A percentile compares a stretch with the other conserved stretches of the same genome.
phyloP scores from a whole-genome alignment of 2,329 filamentous ascomycete species.

The Xylariaceae sp. region DNA sequence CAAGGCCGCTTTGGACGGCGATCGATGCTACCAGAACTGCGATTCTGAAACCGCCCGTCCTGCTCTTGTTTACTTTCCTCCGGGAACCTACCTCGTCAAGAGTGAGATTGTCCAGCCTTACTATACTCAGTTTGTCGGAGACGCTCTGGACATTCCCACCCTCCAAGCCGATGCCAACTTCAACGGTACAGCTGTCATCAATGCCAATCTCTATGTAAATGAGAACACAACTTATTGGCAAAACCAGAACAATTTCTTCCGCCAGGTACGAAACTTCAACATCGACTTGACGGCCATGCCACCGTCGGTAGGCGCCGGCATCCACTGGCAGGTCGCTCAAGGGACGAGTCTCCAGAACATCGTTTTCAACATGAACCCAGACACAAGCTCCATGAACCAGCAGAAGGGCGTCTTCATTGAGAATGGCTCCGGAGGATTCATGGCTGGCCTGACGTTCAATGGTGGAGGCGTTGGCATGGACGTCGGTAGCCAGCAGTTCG shows the following conservation, averaged over 20 bases:
- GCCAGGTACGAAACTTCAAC: constrained; percentile 76
- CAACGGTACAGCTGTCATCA: constrained; percentile 80
- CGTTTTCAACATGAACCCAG: constrained; percentile 71
- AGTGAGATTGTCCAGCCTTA: constrained; percentile 79
- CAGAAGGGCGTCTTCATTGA: constrained; percentile 82
- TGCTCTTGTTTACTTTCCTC: constrained; percentile 86
- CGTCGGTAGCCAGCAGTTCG: constrained; percentile 84
- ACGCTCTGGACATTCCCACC: constrained; percentile 66
- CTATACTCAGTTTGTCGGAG: constrained; percentile 89
- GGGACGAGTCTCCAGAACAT: constrained; percentile 79
- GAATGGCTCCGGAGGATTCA: constrained; percentile 79
- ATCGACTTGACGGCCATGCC: constrained; percentile 70
- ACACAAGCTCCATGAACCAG: constrained; percentile 58
- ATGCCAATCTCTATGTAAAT: constrained; percentile 73
- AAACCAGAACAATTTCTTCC: constrained; percentile 83
- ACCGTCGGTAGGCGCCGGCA: constrained; percentile 58
- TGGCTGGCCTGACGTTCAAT: constrained; percentile 79
- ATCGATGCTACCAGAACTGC: constrained; percentile 74
- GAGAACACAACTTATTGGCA: constrained; percentile 63
- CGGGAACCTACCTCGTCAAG: constrained; percentile 80
- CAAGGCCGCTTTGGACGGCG: constrained; percentile 66
- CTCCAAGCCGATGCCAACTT: constrained; percentile 73
- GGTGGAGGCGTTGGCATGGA: constrained; percentile 76
- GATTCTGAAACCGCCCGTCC: constrained; percentile 81
- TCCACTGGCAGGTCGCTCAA: constrained; percentile 85